Base-by-base conservation (phyloP, 768 basidiomycete genomes). In the Leccinellum luteum region DNA sequence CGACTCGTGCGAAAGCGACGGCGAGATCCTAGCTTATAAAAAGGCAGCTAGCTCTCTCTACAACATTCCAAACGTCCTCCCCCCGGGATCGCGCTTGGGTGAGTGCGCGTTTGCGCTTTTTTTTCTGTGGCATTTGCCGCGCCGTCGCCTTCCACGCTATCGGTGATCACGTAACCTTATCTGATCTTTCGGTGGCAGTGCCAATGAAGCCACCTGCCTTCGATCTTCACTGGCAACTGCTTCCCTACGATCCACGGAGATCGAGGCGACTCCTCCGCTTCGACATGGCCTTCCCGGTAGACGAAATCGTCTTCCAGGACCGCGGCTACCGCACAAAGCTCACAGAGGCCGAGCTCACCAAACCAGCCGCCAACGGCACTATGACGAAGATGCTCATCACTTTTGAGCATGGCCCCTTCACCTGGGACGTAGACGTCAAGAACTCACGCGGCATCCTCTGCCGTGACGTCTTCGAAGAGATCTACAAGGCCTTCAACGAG, bases 391-490 rank as follows among this genome's bases (percentile, higher is more conserved):
- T 85, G 76, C 67, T 72, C 57, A 80, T 86, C 65, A 59, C 70
- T 19, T 80, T 81, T 59, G 68, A 69, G 27, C 58, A 48, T 58
- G n/a, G 67, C 65, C 35, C 74, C 75, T 62, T 75, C 34, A 65
- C 66, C 34, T 77, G 76, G 75, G 72, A 71, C 6, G 71, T 84
- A 38, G 60, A 76, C 53, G 76, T 84, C 56, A 74, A 75, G 49
- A 75, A 78, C 35, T 51, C 71, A 21, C 68, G 67, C 43, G 79
- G 80, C 13, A 73, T 87, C 55, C 71, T 79, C 14, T 81, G 83
- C 62, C 75, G 80, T 23, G 85, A 88, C 52, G 77, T 89, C 32
- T 85, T 86, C 64, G 68, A 78, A 54, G 81, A 78, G 10, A 85
- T 89, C 27, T 79, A 82, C 64, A 75, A 80, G 44, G 70, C 76